These are phyloP conservation scores for Bipolaris zeicola DNA, from an alignment of 2,329 filamentous ascomycete genomes.

Conservation along the genomic window DNA sequence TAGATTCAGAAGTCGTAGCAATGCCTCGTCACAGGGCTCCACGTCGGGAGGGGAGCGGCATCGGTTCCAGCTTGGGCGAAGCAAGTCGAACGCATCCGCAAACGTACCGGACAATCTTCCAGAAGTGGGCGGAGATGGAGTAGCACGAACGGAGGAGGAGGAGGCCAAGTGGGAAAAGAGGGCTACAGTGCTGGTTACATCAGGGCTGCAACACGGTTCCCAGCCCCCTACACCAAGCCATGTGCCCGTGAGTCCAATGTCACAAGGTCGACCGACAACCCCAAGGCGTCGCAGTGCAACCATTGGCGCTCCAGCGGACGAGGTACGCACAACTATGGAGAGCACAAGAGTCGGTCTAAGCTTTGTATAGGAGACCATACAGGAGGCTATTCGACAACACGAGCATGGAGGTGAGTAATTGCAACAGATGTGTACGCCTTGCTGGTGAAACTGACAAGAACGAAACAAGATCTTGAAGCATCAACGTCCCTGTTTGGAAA, in stretches of 20 bases:
- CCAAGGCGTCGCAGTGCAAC: constrained; percentile 42
- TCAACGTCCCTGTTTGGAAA: constrained; percentile 86
- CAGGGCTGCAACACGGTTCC: constrained; percentile 49
- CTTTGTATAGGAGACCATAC: constrained; percentile 66
- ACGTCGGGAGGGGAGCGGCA: constrained; percentile 41
- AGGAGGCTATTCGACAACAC: constrained; percentile 93
- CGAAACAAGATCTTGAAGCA: constrained; percentile 63
- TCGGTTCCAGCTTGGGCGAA: constrained; percentile 67
- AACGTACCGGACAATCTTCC: constrained; percentile 82
- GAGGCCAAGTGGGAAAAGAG: constrained; percentile 85
- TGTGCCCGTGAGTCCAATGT: constrained; percentile 28
- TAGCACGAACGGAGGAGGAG: constrained; percentile 51
- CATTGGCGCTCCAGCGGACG: constrained; percentile 47
- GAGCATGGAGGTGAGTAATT: constrained; percentile 68
- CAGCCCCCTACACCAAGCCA: constrained; percentile 38
- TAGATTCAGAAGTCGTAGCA: constrained; percentile 44
- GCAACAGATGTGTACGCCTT: neutral
- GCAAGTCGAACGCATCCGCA: constrained; percentile 65
- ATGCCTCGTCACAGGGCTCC: constrained; percentile 32
- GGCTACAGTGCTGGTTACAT: constrained; percentile 82
- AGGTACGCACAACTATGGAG: constrained; percentile 38
- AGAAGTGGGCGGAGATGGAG: constrained; percentile 63
- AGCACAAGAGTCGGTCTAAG: constrained; percentile 20
- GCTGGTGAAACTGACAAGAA: constrained; percentile 21
- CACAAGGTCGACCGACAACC: constrained; percentile 9